A percentile compares a stretch with the other conserved stretches of the same genome.
phyloP scores from a whole-genome alignment of 1,284 basidiomycete genomes.

The Violaceomyces palustris region DNA sequence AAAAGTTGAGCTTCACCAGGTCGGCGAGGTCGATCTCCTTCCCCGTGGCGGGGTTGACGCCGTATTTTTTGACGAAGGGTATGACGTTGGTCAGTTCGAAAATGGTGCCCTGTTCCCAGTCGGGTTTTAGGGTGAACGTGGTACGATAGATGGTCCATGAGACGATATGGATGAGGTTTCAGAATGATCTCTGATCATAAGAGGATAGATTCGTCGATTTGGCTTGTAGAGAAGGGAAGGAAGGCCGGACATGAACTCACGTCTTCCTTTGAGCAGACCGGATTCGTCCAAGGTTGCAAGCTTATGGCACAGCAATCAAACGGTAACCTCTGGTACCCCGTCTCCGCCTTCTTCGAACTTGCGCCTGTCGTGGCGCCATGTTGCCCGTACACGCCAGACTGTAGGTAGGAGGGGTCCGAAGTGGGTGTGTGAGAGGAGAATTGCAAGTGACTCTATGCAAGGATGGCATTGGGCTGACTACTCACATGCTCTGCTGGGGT shows the following conservation, averaged over 20 bases:
- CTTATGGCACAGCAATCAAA: conserved; percentile 90
- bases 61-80: conserved; percentile 70
- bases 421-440: neutral
- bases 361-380: conserved; percentile 35
- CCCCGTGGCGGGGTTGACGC: conserved; percentile 81
- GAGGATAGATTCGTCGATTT: too few species aligned
- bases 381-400: conserved; percentile 37
- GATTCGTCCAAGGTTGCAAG: conserved; percentile 81
- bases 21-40: conserved; percentile 71
- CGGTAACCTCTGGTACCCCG: conserved; percentile 59
- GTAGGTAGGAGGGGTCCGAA: neutral
- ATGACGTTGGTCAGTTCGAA: conserved; percentile 65
- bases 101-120: conserved; percentile 25
- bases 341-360: conserved; percentile 55
- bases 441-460: neutral
- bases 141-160: too few species aligned
- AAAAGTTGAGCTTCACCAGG: conserved; percentile 83
- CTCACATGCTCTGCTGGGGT: conserved; percentile 36
- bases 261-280: conserved; percentile 75
- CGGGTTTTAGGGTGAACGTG: too few species aligned
- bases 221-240: neutral
- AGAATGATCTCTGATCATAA: too few species aligned
- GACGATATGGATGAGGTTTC: too few species aligned
- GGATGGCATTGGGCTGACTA: neutral
- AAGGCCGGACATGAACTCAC: conserved; percentile 54